Percentiles rank a stretch among this genome's conserved stretches.
Conservation (phyloP, 2,329 filamentous ascomycete species). For the Exophiala alcalophila region DNA sequence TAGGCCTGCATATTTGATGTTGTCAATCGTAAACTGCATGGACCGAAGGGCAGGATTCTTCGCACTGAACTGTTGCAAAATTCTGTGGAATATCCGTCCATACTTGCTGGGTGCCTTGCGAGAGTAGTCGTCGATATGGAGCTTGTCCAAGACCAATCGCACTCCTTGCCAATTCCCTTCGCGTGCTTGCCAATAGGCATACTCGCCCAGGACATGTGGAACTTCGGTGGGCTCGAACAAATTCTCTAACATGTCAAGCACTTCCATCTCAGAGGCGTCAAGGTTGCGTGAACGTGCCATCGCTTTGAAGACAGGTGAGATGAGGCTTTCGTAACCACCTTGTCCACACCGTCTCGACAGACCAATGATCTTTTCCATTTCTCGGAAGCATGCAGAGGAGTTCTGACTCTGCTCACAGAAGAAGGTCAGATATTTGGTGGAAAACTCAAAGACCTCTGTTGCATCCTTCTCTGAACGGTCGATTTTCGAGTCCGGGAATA, state of each 20-base stretch:
- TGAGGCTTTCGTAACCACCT: slow-evolving; percentile 38
- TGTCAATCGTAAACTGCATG: slow-evolving; percentile 20
- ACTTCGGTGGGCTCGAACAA: slow-evolving; percentile 34
- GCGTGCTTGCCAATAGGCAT: slow-evolving; percentile 39
- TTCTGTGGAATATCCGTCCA: slow-evolving; percentile 14
- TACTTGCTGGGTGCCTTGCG: slow-evolving; percentile 23
- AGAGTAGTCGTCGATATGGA: slow-evolving; percentile 38
- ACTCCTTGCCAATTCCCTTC: slow-evolving; percentile 42
- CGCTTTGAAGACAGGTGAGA: slow-evolving; percentile 42
- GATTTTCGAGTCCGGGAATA: slow-evolving; percentile 10
- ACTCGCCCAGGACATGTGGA: slow-evolving; percentile 38
- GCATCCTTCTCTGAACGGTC: background rate
- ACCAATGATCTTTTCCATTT: slow-evolving; percentile 31
- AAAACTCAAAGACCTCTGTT: slow-evolving; percentile 1
- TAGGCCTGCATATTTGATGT: slow-evolving; percentile 23
- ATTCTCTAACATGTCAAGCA: slow-evolving; percentile 38
- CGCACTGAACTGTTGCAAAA: slow-evolving; percentile 13
- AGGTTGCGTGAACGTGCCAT: slow-evolving; percentile 38
- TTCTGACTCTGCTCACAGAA: slow-evolving; percentile 36
- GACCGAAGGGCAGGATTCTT: slow-evolving; percentile 11
- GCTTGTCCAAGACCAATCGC: slow-evolving; percentile 37
- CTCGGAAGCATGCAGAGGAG: slow-evolving; percentile 33
- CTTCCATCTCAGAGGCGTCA: slow-evolving; percentile 35
- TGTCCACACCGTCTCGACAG: slow-evolving; percentile 9
- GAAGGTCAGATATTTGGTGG: slow-evolving; percentile 31